Conservation (phyloP, 306 rosid genomes). For the Lablab purpureus region DNA sequence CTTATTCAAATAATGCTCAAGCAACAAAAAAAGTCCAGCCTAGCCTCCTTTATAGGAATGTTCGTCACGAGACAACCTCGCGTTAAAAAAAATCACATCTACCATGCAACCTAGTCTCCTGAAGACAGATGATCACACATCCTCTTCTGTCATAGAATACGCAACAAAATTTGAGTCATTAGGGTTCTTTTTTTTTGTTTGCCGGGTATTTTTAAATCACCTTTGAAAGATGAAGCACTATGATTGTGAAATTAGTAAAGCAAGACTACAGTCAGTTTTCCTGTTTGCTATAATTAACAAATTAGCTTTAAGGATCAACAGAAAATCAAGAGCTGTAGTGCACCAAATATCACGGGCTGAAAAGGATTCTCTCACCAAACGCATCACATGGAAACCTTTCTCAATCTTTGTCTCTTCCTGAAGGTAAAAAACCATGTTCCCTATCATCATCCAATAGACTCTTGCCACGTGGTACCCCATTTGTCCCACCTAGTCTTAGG, state of each 20-base stretch:
- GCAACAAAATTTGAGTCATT: slow-evolving; percentile 9
- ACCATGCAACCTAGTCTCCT: background rate
- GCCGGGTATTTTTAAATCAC: slow-evolving; percentile 4
- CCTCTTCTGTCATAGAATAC: background rate
- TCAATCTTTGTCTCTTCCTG: slow-evolving; percentile 59
- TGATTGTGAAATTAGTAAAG: slow-evolving; percentile 34
- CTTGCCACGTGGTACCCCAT: slow-evolving; percentile 54
- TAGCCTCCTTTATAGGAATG: slow-evolving; percentile 27
- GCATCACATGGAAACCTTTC: slow-evolving; percentile 54
- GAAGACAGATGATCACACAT: background rate
- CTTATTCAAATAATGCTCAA: background rate
- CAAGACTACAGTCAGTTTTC: slow-evolving; percentile 9
- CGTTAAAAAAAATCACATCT: slow-evolving; percentile 3
- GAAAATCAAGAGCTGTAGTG: slow-evolving; percentile 55
- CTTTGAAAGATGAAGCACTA: slow-evolving; percentile 9
- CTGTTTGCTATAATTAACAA: slow-evolving; percentile 32
- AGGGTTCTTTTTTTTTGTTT: background rate
- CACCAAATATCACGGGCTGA: slow-evolving; percentile 61
- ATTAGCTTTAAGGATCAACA: slow-evolving; percentile 46
- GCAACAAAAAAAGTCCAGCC: background rate
- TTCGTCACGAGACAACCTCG: slow-evolving; percentile 11
- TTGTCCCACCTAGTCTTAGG: slow-evolving; percentile 52
- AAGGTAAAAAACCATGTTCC: slow-evolving; percentile 52
- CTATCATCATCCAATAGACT: slow-evolving; percentile 48
- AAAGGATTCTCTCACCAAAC: slow-evolving; percentile 55